Conservation (phyloP, 768 basidiomycete species). For the Paxillus involutus region DNA sequence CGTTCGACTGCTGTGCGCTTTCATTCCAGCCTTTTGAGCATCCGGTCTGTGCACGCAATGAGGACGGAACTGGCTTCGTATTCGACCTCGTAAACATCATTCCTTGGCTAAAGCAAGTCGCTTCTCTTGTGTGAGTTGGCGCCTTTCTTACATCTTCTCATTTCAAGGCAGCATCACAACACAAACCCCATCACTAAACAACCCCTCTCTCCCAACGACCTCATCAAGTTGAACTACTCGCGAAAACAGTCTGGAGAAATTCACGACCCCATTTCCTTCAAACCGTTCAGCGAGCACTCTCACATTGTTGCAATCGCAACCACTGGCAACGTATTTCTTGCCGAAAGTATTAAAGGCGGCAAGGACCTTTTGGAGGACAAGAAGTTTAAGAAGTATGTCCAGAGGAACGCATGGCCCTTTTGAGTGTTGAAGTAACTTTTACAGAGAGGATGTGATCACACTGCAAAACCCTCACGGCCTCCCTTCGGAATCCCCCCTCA, state of each 20-base stretch:
- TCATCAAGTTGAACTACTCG: constrained; percentile 79
- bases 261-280: constrained; percentile 97
- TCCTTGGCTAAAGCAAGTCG: constrained; percentile 85
- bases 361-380: constrained; percentile 85
- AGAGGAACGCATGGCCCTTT: neutral
- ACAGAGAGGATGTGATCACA: constrained; percentile 86
- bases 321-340: constrained; percentile 91
- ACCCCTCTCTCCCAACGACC: constrained; percentile 65
- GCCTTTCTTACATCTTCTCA: constrained; percentile 6
- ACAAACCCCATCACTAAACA: constrained; percentile 76
- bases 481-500: constrained; percentile 52
- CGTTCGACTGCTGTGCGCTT: constrained; percentile 90
- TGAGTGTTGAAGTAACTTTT: neutral
- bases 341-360: constrained; percentile 86
- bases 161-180: constrained; percentile 74
- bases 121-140: constrained; percentile 1
- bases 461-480: constrained; percentile 89
- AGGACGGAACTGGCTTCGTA: constrained; percentile 76
- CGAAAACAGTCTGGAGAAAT: constrained; percentile 85
- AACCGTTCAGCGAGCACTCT: constrained; percentile 94
- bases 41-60: constrained; percentile 84
- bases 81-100: constrained; percentile 93
- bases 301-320: constrained; percentile 89
- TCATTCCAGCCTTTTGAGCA: constrained; percentile 88
- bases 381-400: constrained; percentile 74